phyloP scores from a whole-genome alignment of 2,329 filamentous ascomycete genomes.

The Alternaria sp. region DNA sequence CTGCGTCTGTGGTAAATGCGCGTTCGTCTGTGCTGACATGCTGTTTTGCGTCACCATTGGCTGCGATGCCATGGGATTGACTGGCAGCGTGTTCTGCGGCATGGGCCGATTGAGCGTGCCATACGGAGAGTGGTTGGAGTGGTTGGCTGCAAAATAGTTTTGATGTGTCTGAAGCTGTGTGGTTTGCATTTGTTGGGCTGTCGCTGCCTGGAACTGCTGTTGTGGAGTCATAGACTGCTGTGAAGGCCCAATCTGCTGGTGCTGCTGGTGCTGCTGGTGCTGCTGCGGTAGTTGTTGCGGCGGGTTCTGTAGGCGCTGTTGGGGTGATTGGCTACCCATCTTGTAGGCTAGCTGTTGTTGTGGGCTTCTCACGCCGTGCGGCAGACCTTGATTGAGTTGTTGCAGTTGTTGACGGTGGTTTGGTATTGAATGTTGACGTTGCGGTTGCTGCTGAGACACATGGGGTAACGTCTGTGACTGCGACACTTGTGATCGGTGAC shows the following conservation, averaged over 20 bases:
- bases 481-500: slow-evolving; percentile 18
- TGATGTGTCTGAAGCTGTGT: slow-evolving; percentile 29
- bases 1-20: slow-evolving; percentile 25
- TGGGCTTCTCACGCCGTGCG: slow-evolving; percentile 21
- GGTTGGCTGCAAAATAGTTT: slow-evolving; percentile 31
- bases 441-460: slow-evolving; percentile 20
- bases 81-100: slow-evolving; percentile 24
- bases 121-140: slow-evolving; percentile 34
- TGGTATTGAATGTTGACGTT: slow-evolving; percentile 21
- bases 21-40: slow-evolving; percentile 10
- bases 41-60: slow-evolving; percentile 15
- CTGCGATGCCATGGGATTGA: slow-evolving; percentile 17
- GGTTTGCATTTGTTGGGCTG: slow-evolving; percentile 30
- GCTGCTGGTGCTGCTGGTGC: slow-evolving; percentile 22
- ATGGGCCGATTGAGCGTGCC: slow-evolving; percentile 34
- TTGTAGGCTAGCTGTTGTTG: slow-evolving; percentile 34
- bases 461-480: slow-evolving; percentile 20
- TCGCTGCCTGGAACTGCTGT: slow-evolving; percentile 32
- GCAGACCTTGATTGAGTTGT: slow-evolving; percentile 30
- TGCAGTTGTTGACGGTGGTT: slow-evolving; percentile 35
- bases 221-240: slow-evolving; percentile 12
- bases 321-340: slow-evolving; percentile 27
- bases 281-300: slow-evolving; percentile 16
- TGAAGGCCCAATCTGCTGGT: slow-evolving; percentile 10
- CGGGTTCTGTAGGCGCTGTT: slow-evolving; percentile 23